Evolutionary conservation across 169 alveolate genomes (phyloP).

Genomic region (Plasmodium inui): DNA sequence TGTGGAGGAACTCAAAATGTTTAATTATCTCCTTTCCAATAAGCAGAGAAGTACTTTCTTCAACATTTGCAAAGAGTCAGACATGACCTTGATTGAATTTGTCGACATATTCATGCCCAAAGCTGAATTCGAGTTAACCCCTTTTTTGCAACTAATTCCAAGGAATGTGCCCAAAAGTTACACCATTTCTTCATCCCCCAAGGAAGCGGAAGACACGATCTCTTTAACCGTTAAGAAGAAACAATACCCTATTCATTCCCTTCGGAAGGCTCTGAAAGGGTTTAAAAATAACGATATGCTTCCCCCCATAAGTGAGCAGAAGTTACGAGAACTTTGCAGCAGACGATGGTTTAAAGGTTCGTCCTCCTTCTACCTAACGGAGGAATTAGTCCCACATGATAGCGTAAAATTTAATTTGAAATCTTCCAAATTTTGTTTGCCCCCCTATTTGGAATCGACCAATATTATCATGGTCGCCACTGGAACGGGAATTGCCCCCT

Average conservation of each 20-base stretch:
- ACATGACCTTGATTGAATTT: conserved; percentile 81
- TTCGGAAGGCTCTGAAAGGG: conserved; percentile 52
- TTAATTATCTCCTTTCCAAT: conserved; percentile 66
- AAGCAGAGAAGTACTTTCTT: conserved; percentile 55
- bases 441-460: conserved; percentile 33
- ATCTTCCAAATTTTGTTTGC: conserved; percentile 50
- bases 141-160: conserved; percentile 87
- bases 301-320: conserved; percentile 58
- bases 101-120: conserved; percentile 82
- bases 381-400: conserved; percentile 54
- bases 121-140: conserved; percentile 81
- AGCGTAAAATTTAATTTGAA: conserved; percentile 35
- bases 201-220: conserved; percentile 46
- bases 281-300: conserved; percentile 65
- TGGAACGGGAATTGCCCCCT: conserved; percentile 86
- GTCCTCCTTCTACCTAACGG: conserved; percentile 59
- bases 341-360: conserved; percentile 73
- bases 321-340: conserved; percentile 38
- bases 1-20: conserved; percentile 75
- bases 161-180: conserved; percentile 83
- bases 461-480: conserved; percentile 83
- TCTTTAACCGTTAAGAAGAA: conserved; percentile 63
- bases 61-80: conserved; percentile 78
- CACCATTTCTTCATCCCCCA: conserved; percentile 87
- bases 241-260: conserved; percentile 73